Evolutionary conservation across 257 asterid species (phyloP), one percentile per base, ranked within the genome.

Genomic region (Solanum phureja): DNA sequence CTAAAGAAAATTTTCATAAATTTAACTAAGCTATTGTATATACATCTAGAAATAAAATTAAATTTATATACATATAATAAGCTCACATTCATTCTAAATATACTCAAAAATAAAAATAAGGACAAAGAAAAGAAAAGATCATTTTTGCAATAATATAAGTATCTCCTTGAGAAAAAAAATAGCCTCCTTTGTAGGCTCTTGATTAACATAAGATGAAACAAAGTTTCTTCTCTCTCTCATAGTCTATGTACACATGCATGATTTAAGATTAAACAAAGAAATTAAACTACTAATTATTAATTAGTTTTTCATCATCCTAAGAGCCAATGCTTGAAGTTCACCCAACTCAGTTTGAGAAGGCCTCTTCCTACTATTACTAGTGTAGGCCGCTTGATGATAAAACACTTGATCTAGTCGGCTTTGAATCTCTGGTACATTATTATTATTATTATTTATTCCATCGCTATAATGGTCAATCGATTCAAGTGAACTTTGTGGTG

Each of bases 321-420:
- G 87, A 85, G 99, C 99, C 90, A 96, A 87, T 44, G 94, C 97
- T 89, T 96, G 98, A 56, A 95, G 98, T 90, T 96, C 99, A 76
- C 92, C 91, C 90, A 95, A 33, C 33, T 96, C 98, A 24, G 93
- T 91, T 90, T 92, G 96, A 29, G 98, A 91, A 40, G 93, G 88
- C 82, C 96, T 92, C 91, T 91, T 95, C 92, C 88, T 86, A 6
- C 87, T 34, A 35, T n/a, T 82, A 46, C 66, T 84, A 35, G n/a
- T 8, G 6, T 87, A 62, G 84, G 83, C 90, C 12, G 84, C 89
- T 23, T 87, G 79, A 79, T 87, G 79, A 74, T 74, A 90, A 3
- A 87, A 76, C 14, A 46, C 79, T 4, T 87, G 89, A 11, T 93
- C 94, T 38, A 56, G 1, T 56, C 89, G 84, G 75, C 90, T 89